A percentile compares a stretch with the other conserved stretches of the same genome.
Conservation (phyloP, 73 alveolate species). For the Paramecium sexaurelia region DNA sequence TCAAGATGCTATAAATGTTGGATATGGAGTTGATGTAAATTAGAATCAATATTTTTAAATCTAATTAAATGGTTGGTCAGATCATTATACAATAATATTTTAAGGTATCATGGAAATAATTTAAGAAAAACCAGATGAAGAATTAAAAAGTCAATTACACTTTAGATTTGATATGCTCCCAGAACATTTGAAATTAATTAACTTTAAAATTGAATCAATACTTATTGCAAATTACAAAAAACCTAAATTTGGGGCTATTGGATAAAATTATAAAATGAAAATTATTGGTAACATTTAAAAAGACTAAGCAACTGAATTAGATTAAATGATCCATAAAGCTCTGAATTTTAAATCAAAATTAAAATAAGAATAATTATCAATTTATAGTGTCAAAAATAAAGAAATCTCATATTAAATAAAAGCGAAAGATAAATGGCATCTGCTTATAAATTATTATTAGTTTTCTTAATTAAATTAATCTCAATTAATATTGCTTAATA, state of each 20-base stretch:
- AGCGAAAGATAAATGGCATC: conserved; percentile 16
- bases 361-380: not conserved
- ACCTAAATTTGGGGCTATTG: not conserved
- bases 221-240: not conserved
- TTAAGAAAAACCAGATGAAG: not conserved
- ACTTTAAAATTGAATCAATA: not conserved
- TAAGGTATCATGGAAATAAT: not conserved
- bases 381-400: not conserved
- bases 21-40: not conserved
- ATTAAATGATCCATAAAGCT: not conserved
- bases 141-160: not conserved
- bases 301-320: not conserved
- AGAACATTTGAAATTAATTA: not conserved
- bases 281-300: not conserved
- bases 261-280: conserved; percentile 7
- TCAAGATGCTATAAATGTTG: not conserved
- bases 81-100: not conserved
- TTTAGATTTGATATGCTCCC: not conserved
- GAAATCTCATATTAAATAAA: not conserved
- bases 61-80: not conserved
- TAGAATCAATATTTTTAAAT: not conserved
- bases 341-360: not conserved
- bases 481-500: not conserved
- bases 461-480: not conserved
- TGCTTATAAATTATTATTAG: not conserved